phyloP scores from a whole-genome alignment of 805 yeast species.

The Lipomyces orientalis region DNA sequence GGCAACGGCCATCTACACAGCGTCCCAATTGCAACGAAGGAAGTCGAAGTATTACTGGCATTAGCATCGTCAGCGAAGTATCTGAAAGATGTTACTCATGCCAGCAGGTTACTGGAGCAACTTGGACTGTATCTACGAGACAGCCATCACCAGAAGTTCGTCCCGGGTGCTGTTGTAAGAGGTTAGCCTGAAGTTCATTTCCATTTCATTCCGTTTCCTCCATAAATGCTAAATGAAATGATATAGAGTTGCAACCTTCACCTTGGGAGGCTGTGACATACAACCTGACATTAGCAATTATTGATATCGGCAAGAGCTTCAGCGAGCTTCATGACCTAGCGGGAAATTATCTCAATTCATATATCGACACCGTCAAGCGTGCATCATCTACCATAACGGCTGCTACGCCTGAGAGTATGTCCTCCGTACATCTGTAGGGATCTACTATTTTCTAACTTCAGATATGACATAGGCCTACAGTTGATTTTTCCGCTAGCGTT shows the following conservation, averaged over 20 bases:
- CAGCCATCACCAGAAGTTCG: conserved; percentile 53
- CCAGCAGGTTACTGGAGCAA: conserved; percentile 52
- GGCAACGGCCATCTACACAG: conserved; percentile 34
- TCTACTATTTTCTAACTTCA: background rate
- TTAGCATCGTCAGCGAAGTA: conserved; percentile 55
- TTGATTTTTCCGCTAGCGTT: conserved; percentile 38
- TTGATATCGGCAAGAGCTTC: conserved; percentile 36
- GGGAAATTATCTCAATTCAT: conserved; percentile 38
- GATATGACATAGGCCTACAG: conserved; percentile 17
- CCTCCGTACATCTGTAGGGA: background rate
- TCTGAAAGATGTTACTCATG: conserved; percentile 50
- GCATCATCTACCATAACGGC: background rate
- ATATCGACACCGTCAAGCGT: conserved; percentile 39
- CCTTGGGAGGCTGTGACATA: conserved; percentile 53
- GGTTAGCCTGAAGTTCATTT: conserved; percentile 17
- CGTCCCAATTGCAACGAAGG: conserved; percentile 39
- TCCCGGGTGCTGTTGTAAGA: conserved; percentile 39
- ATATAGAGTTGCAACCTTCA: conserved; percentile 45
- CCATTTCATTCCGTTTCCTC: background rate
- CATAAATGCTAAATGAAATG: background rate
- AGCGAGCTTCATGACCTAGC: conserved; percentile 44
- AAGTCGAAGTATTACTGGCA: conserved; percentile 62
- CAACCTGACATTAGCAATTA: conserved; percentile 47
- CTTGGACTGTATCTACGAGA: conserved; percentile 55
- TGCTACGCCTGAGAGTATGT: background rate